phyloP scores from a whole-genome alignment of 257 asterid species.

The Solanum dulcamara region DNA sequence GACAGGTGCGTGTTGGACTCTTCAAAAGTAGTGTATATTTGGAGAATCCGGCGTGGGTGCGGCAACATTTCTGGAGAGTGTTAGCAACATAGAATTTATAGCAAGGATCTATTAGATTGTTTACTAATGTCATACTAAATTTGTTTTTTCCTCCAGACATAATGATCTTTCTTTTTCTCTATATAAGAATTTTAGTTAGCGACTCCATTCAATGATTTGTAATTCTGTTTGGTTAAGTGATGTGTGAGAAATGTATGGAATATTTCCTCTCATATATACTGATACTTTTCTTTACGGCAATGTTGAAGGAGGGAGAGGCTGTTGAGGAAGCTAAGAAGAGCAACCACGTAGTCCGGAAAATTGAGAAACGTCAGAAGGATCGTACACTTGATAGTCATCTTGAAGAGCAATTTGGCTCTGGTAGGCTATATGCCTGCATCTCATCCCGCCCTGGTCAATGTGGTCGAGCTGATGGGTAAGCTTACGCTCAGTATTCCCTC shows the following conservation, averaged over 20 bases:
- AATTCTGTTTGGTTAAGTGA: not conserved
- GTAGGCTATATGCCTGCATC: conserved; percentile 49
- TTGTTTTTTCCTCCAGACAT: not conserved
- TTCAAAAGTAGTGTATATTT: too few species aligned
- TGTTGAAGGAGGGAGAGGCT: conserved; percentile 19
- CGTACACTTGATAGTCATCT: conserved; percentile 50
- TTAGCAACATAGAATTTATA: not conserved
- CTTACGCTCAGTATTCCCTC: not conserved
- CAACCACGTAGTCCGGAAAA: conserved; percentile 42
- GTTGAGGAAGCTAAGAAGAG: conserved; percentile 52
- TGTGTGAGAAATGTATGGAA: not conserved
- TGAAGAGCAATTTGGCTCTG: conserved; percentile 53
- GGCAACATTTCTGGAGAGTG: too few species aligned
- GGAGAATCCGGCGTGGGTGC: too few species aligned
- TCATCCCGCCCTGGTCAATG: conserved; percentile 64
- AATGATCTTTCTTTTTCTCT: not conserved
- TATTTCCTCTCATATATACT: not conserved
- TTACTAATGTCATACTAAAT: not conserved
- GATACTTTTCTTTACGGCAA: not conserved
- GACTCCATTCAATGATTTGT: not conserved
- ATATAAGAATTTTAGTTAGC: not conserved
- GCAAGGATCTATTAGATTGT: not conserved
- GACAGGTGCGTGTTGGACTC: too few species aligned
- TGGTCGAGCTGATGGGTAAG: conserved; percentile 59
- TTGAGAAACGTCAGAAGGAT: conserved; percentile 52